These are phyloP conservation scores for Wallacemonas sp. DNA, from an alignment of 208 protist species.

Conservation along the genomic window DNA sequence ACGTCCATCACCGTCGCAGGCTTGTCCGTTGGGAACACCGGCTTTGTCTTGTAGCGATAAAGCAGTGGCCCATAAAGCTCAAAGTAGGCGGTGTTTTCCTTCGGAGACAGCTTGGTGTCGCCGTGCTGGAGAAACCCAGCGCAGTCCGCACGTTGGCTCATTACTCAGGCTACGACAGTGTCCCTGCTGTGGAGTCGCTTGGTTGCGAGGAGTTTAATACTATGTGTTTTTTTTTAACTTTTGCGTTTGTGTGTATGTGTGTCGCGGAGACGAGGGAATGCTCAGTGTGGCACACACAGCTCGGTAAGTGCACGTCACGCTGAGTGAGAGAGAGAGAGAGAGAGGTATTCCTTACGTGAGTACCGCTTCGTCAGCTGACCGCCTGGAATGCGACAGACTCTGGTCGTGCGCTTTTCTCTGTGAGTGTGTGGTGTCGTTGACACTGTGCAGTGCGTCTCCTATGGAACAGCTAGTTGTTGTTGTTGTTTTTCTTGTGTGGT, in stretches of 20 bases:
- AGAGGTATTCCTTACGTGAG: not conserved
- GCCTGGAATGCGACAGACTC: not conserved
- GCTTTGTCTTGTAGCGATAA: constrained; percentile 63
- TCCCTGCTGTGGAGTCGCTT: too few relatives aligned
- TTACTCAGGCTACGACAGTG: not conserved
- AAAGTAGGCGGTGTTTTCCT: constrained; percentile 54
- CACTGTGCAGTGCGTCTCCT: not conserved
- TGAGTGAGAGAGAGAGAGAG: too few relatives aligned
- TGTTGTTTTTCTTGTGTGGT: constrained; percentile 4
- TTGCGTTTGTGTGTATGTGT: not conserved
- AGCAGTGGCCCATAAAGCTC: constrained; percentile 60
- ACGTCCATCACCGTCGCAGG: constrained; percentile 46
- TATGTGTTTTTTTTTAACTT: constrained; percentile 14
- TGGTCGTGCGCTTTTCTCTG: not conserved
- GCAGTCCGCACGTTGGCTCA: constrained; percentile 13
- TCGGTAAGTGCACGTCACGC: too few relatives aligned
- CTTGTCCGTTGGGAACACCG: constrained; percentile 19
- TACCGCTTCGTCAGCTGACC: not conserved
- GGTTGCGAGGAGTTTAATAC: constrained; percentile 1
- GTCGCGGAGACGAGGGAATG: too few relatives aligned
- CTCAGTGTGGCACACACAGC: too few relatives aligned
- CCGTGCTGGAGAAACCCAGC: constrained; percentile 20
- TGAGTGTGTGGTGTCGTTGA: not conserved
- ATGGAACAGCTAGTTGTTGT: not conserved
- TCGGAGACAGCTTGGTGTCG: constrained; percentile 2